Base-by-base conservation (phyloP, 2,329 filamentous ascomycete genomes). In the Epichloe sibirici region DNA sequence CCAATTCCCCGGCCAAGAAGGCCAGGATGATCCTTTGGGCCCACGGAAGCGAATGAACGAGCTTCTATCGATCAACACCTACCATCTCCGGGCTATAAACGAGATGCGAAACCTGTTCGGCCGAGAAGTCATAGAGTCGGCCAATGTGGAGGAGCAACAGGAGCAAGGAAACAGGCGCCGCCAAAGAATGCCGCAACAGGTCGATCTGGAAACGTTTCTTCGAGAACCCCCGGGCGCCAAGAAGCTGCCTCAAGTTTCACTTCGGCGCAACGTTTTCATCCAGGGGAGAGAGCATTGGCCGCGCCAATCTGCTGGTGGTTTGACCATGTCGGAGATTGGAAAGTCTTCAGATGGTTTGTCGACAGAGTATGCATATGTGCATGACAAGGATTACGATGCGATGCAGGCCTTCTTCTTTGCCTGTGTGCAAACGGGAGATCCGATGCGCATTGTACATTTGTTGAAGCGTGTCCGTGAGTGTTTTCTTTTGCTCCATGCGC, bases 251-350 rank as follows among this genome's bases (percentile, higher is more conserved):
- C 83, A 88, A 50, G 74, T 89, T 35, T 83, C 85, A 21, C 73
- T 88, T 34, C 79, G 87, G 45, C 79, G 85, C 38, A 96, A 95
- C 62, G 77, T 88, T 12, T 91, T 95, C 63, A 82, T 95, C 55
- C 86, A 90, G 59, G 88, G 88, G 47, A 90, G 89, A 62, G 88
- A 93, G 57, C 82, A 87, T 49, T 96, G 90, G 90, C 90, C 90
- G 3, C 76, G 81, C 35, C 83, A 83, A 49, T 81, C 88, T 1
- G 83, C 86, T 37, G 88, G 86, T 15, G 93, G 93, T 0, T 73
- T 98, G 52, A 83, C 83, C 8, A 95, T 98, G 90, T 81, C 85
- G 60, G 71, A 72, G 56, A 53, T 78, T 15, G 66, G 66, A 45
- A 69, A 71, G 55, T 62, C 61, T 7, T 56, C 62, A 1, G 66